Percentiles rank a stretch among this genome's conserved stretches.
These are phyloP conservation scores for Ilyonectria sp. DNA, from an alignment of 2,329 filamentous ascomycete genomes.

Conservation along the genomic window DNA sequence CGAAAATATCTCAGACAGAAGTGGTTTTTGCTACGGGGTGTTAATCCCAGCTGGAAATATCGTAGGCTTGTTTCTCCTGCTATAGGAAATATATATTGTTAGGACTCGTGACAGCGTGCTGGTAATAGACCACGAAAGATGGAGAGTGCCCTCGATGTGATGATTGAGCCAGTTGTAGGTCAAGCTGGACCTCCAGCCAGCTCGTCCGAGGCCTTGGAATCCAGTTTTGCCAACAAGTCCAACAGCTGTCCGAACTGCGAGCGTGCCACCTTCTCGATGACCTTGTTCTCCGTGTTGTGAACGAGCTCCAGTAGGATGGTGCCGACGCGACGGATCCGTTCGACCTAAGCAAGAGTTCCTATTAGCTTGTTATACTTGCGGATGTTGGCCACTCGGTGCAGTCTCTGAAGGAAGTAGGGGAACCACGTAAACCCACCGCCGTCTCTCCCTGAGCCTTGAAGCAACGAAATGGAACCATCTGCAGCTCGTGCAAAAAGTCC, in stretches of 20 bases:
- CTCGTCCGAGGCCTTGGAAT: neutral
- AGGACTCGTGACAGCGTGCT: too few relatives aligned
- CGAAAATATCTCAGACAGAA: too few relatives aligned
- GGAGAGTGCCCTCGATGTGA: too few relatives aligned
- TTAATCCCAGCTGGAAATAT: too few relatives aligned
- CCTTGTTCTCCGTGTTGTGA: constrained; percentile 5
- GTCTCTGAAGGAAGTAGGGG: neutral
- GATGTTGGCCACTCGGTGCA: too few relatives aligned
- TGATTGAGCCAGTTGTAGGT: too few relatives aligned
- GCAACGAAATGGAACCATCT: constrained; percentile 14
- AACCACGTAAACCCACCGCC: constrained; percentile 5
- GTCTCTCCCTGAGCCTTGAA: constrained; percentile 22
- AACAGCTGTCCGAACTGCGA: neutral
- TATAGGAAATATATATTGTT: too few relatives aligned
- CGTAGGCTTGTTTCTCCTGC: too few relatives aligned
- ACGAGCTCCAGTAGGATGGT: constrained; percentile 23
- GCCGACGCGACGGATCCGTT: constrained; percentile 23
- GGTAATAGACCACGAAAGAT: too few relatives aligned
- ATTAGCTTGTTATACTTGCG: too few relatives aligned
- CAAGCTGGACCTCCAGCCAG: neutral
- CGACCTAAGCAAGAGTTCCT: constrained; percentile 6
- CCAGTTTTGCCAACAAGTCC: neutral
- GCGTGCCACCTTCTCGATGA: neutral
- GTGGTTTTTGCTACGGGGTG: too few relatives aligned
- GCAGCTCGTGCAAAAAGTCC: constrained; percentile 21